Conservation (phyloP, 495 filamentous ascomycete species). For the Apiosordaria backusii region DNA sequence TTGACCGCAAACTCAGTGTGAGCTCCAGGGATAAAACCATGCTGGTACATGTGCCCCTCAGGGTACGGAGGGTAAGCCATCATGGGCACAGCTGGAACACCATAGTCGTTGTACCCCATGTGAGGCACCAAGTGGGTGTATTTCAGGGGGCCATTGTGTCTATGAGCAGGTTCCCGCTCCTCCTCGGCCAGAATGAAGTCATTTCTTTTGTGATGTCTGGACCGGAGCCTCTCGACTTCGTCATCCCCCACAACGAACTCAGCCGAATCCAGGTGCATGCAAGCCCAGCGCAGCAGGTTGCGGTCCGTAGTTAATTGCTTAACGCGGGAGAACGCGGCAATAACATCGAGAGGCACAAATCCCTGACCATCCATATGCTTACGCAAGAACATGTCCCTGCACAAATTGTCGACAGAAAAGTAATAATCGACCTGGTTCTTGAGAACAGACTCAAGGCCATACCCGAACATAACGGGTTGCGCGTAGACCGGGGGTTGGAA, state of each 20-base stretch:
- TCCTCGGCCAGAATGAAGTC: slow-evolving; percentile 71
- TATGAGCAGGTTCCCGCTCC: slow-evolving; percentile 38
- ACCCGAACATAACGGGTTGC: not conserved
- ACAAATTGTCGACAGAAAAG: slow-evolving; percentile 93
- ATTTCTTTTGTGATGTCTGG: slow-evolving; percentile 67
- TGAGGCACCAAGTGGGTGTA: slow-evolving; percentile 3
- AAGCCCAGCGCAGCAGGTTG: slow-evolving; percentile 69
- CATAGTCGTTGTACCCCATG: not conserved
- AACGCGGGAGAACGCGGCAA: slow-evolving; percentile 82
- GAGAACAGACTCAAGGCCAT: slow-evolving; percentile 3
- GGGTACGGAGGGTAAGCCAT: slow-evolving; percentile 18
- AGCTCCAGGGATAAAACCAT: slow-evolving; percentile 34
- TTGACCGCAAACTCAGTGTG: slow-evolving; percentile 35
- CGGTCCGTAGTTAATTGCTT: slow-evolving; percentile 62
- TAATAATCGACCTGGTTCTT: slow-evolving; percentile 86
- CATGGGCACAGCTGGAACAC: slow-evolving; percentile 10
- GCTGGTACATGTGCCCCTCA: slow-evolving; percentile 27
- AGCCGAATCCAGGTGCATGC: slow-evolving; percentile 63
- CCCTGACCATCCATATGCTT: slow-evolving; percentile 92
- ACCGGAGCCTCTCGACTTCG: slow-evolving; percentile 74
- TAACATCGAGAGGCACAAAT: slow-evolving; percentile 73
- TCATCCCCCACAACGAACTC: slow-evolving; percentile 69
- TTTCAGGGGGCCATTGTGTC: slow-evolving; percentile 39
- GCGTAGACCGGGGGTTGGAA: slow-evolving; percentile 13
- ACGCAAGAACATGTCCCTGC: slow-evolving; percentile 87